Evolutionary conservation across 2,329 filamentous ascomycete genomes (phyloP), one percentile per base, ranked within the genome.

Genomic region (Aspergillus quadricinctus): DNA sequence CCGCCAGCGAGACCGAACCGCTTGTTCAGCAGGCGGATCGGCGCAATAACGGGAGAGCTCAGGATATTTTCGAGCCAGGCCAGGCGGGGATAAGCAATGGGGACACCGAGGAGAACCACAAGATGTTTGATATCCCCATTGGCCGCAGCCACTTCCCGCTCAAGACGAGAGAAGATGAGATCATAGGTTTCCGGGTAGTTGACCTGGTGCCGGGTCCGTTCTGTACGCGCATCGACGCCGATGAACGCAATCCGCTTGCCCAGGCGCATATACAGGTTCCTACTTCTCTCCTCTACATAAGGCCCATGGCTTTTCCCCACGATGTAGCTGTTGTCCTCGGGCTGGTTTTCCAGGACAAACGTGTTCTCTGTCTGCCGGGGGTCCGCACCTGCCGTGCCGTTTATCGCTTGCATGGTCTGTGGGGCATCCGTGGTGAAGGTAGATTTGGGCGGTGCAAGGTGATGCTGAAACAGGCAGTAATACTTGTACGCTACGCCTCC

Each of bases 51-150:
- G 0, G 93, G 92, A 58, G 90, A 95, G 17, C 83, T 83, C 64
- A 97, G 84, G 56, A 97, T 89, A 68, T 96, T 97, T 72, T 97
- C 93, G 4, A 97, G 81, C 93, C 93, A 97, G n/a, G 92, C 94
- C 53, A 97, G 81, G 64, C 93, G 90, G 1, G 80, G 81, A 61
- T 83, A 80, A 1, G 78, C 78, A 64, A 95, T 93, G 0, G 92
- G 90, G 23, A 89, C 85, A 55, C 88, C 88, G 2, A 88, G 76
- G 10, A 88, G 74, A 23, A 88, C 72, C 41, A 88, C 77, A 23
- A 88, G 68, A 66, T 88, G 85, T 72, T 84, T 87, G 68, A 87
- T 81, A 19, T 82, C 77, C 28, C 78, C 79, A 55, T 82, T 79
- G 5, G 75, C 69, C 0, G 76, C 78, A 0, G 72, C 66, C 10